Evolutionary conservation across 2,329 filamentous ascomycete species (phyloP), one percentile per base, ranked within the genome.

Genomic region (Aspergillus sp.): DNA sequence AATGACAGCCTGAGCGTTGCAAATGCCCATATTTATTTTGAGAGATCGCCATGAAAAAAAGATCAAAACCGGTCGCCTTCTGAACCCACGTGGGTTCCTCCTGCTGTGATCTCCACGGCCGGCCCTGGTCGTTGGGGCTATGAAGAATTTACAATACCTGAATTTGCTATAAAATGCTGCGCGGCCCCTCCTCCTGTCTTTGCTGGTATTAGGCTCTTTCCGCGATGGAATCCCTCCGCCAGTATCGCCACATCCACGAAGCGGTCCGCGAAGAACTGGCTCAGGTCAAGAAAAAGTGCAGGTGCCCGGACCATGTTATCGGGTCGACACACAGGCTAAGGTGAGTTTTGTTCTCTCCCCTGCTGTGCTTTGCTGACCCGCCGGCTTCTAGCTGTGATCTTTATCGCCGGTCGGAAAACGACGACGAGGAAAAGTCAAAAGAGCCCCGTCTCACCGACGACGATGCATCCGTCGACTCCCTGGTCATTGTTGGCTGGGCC

Each of bases 401-500:
- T n/a, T 29, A 20, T 2, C 11, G 11, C 13, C 10, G 5, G 19
- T 22, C 19, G 19, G 19, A 22, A 10, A 22, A 22, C 6, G 19
- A 22, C 6, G 10, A 22, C 6, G 19, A 22, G 6, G 19, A 22
- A 10, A 10, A 22, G 10, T 22, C 10, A 22, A 10, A 12, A 24
- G 10, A 16, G 13, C 26, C 26, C n/a, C n/a, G n/a, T n/a, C n/a
- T n/a, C n/a, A n/a, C n/a, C 10, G 5, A 16, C n/a, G 11, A 15
- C 16, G 30, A 13, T 33, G 4, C 11, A 6, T 29, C 10, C 7
- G 20, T 11, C 24, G 26, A 30, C n/a, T 15, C 32, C 6, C 10
- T 34, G 3, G 33, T 62, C 32, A 41, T 66, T 3, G 62, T 67
- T 12, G 55, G 51, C 19, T 66, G 58, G 52, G 56, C 59, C n/a